Conservation (phyloP, 805 yeast genomes). For the Wickerhamiella siamensis region DNA sequence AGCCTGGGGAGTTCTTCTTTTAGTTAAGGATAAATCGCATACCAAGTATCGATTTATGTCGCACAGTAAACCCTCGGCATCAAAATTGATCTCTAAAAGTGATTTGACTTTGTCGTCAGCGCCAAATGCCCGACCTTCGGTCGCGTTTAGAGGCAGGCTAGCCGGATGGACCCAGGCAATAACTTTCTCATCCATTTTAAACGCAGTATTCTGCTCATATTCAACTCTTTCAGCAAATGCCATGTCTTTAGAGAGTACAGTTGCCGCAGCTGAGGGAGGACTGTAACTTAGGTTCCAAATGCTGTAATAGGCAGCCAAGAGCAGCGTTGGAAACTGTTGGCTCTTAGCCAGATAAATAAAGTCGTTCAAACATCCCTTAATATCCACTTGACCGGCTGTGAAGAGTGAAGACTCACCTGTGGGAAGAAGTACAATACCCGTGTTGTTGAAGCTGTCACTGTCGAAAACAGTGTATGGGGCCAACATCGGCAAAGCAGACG, state of each 20-base stretch:
- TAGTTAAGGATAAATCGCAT: neutral
- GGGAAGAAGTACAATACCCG: conserved; percentile 45
- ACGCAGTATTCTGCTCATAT: too few species aligned
- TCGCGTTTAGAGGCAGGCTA: neutral
- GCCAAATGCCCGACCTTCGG: neutral
- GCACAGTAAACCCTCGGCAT: neutral
- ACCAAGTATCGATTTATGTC: neutral
- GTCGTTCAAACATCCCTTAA: neutral
- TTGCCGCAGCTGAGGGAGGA: neutral
- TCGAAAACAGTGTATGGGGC: conserved; percentile 48
- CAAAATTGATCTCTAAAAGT: neutral
- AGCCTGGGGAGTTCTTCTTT: neutral
- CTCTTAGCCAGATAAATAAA: conserved; percentile 38
- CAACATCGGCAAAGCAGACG: conserved; percentile 59
- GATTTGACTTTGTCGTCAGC: neutral
- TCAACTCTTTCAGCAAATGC: neutral
- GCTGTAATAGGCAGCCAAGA: conserved; percentile 52
- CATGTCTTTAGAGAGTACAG: neutral
- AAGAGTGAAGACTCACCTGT: neutral
- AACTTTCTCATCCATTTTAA: neutral
- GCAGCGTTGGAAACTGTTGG: conserved; percentile 41
- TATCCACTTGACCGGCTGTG: neutral
- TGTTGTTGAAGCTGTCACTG: conserved; percentile 38
- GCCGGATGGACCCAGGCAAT: neutral
- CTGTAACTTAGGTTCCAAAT: conserved; percentile 20